Conservation (phyloP, 441 rosid species). For the Populus trichocarpa region DNA sequence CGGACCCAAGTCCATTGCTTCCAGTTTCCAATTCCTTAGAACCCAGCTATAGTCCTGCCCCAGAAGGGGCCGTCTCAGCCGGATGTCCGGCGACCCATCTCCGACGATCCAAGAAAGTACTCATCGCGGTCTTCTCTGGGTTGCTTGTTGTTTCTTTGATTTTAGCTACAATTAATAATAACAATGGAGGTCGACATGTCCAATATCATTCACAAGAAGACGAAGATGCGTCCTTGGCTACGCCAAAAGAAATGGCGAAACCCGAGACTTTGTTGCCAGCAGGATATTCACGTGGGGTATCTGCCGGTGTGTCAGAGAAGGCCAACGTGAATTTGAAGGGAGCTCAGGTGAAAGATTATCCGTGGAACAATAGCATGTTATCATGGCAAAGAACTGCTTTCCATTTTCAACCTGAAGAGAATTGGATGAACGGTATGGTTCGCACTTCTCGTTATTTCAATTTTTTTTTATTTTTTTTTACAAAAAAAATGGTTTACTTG, state of each 20-base stretch:
- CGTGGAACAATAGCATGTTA: slow-evolving; percentile 86
- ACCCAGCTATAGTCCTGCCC: slow-evolving; percentile 12
- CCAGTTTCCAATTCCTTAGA: slow-evolving; percentile 17
- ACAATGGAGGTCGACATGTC: neutral
- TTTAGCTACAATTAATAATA: slow-evolving; percentile 25
- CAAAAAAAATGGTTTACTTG: neutral
- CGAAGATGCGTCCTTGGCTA: neutral
- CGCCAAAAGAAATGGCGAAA: neutral
- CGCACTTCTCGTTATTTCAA: neutral
- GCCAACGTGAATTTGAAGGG: slow-evolving; percentile 27
- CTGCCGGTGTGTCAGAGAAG: slow-evolving; percentile 85
- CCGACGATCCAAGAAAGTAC: slow-evolving; percentile 18
- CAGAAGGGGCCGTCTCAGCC: slow-evolving; percentile 10
- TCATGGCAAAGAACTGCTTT: slow-evolving; percentile 85
- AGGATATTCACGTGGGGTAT: slow-evolving; percentile 40
- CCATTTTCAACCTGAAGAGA: slow-evolving; percentile 78
- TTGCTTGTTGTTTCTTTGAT: slow-evolving; percentile 35
- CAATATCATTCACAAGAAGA: neutral
- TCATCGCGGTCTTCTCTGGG: slow-evolving; percentile 31
- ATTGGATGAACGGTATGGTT: slow-evolving; percentile 81
- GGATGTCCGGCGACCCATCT: neutral
- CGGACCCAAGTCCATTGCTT: slow-evolving; percentile 19
- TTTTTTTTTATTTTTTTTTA: no score
- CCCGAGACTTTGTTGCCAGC: slow-evolving; percentile 17
- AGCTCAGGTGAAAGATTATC: slow-evolving; percentile 23